Evolutionary conservation across 2,329 filamentous ascomycete species (phyloP), one percentile per base, ranked within the genome.

Genomic region (Cercospora sp.): DNA sequence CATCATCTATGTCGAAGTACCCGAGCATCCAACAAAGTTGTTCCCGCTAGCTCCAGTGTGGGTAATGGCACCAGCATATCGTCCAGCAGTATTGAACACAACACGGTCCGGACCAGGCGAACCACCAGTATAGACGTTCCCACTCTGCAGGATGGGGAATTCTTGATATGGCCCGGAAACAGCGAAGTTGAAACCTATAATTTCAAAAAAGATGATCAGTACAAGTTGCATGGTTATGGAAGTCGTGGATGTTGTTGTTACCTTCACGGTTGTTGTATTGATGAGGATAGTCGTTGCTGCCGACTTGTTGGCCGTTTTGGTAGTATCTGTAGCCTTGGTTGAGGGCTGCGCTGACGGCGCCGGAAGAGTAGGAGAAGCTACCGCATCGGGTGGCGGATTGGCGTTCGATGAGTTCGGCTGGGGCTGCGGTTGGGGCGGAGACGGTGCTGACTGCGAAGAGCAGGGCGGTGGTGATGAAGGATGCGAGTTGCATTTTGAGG

Each of bases 1-100:
- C 23, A 23, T 23, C 23, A 23, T 23, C 23, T 23, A 23, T 23
- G 16, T n/a, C 7, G 67, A 74, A 57, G 78, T 80, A 31, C 81
- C 80, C 51, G 76, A 76, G 77, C 89, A 91, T n/a, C 82, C 85
- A 65, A 91, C 88, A 79, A 92, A 92, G 79, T 85, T 82, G 77
- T 91, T 88, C 7, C 88, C 88, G 61, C 84, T 87, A 18, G 90
- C 89, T 30, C 90, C 90, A 23, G 88, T 90, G 75, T 92, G 90
- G 0, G 90, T 92, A 70, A 92, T 90, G 30, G 85, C 81, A 42
- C 88, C 89, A 13, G 88, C 89, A 55, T 86, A 83, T 66, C 84
- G 68, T 73, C 89, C 86, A 16, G 79, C 69, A 0, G 75, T 81
- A 75, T 87, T 89, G 80, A 91, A 88, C 33, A 90, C 79, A 63